Evolutionary conservation across 2,329 filamentous ascomycete genomes (phyloP), one percentile per base, ranked within the genome.

Genomic region (Davidsoniella virescens): DNA sequence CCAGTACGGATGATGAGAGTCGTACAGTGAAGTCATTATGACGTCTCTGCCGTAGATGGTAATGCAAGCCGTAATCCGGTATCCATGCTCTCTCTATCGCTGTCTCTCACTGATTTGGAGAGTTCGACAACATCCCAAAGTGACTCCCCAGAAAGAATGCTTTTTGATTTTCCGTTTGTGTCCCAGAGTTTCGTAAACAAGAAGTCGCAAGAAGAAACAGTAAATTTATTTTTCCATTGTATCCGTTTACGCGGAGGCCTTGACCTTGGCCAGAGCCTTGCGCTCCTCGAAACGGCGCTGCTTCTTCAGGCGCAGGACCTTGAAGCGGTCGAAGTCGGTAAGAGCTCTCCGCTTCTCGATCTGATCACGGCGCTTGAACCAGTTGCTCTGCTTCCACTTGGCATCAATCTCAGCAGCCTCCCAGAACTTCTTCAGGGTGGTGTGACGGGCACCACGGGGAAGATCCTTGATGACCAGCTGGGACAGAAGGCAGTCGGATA

Each of bases 311-410:
- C 90, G 83, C 80, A 96, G 78, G 64, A 96, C 92, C 85, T 98
- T 95, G 87, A 96, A 98, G 70, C 92, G 84, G 78, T 98, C 92
- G 68, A 98, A 98, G 79, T 98, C 92, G 72, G 82, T 93, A 60
- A 98, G 77, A 64, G 80, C 79, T 75, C 83, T 84, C 77, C 92
- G 84, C 75, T 86, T 84, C 71, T 85, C 77, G 63, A 78, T 77
- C 73, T 86, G 83, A 61, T 80, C 80, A 67, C 84, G 80, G 79
- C 87, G 88, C 86, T 98, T 92, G 65, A 88, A 87, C 82, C 84
- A 94, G 70, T 80, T 80, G 76, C 79, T 88, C 73, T 85, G 77
- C 67, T 82, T 80, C 84, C 87, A 96, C 77, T 93, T 93, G 68
- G 78, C 70, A 68, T 98, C 92, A 65, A 98, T 87, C 67, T 86